These are phyloP conservation scores for Aspergillus thermomutatus DNA, from an alignment of 2,329 filamentous ascomycete species.

Conservation along the genomic window DNA sequence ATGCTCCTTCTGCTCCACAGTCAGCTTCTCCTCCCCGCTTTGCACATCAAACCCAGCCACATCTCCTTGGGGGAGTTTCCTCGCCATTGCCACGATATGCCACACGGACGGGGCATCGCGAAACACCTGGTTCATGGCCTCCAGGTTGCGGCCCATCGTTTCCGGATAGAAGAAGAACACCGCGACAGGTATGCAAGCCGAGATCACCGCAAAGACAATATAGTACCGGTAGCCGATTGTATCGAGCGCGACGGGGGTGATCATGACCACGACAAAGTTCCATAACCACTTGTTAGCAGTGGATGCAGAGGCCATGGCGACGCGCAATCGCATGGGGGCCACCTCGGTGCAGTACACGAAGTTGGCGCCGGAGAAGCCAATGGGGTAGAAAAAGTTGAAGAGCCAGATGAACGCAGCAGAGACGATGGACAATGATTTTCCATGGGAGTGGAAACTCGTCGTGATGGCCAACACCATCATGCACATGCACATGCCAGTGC, in stretches of 20 bases:
- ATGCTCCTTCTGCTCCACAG: too few species aligned
- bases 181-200: constrained; percentile 41
- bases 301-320: constrained; percentile 12
- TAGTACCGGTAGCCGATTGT: constrained; percentile 32
- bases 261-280: constrained; percentile 50
- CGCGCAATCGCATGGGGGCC: constrained; percentile 16
- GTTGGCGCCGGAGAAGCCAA: constrained; percentile 18
- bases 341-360: constrained; percentile 21
- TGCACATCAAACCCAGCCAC: background rate
- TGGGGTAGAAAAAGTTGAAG: constrained; percentile 19
- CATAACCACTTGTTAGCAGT: constrained; percentile 16
- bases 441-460: constrained; percentile 6
- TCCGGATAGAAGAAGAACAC: constrained; percentile 50
- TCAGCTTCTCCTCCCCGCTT: too few species aligned
- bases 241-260: constrained; percentile 31
- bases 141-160: constrained; percentile 33
- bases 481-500: constrained; percentile 14
- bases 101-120: constrained; percentile 5
- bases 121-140: constrained; percentile 9
- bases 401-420: constrained; percentile 16
- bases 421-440: constrained; percentile 5
- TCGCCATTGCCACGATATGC: background rate
- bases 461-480: constrained; percentile 16
- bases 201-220: constrained; percentile 31
- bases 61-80: background rate